Base-by-base conservation (phyloP, 1,284 basidiomycete genomes). In the Ceratobasidium sp. region DNA sequence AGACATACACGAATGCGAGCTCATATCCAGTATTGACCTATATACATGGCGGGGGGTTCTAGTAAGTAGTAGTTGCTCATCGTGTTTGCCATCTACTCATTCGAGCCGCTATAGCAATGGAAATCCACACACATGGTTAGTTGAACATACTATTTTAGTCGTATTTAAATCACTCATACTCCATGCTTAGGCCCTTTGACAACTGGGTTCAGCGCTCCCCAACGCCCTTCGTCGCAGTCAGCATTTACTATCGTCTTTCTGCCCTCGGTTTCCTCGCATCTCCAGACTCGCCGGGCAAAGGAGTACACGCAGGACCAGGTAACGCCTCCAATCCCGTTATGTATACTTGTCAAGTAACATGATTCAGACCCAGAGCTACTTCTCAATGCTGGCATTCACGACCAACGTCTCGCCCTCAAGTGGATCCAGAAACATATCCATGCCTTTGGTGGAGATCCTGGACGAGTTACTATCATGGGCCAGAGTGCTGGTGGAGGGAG, bases 11-110 rank as follows among this genome's bases (percentile, higher is more conserved):
- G 14, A 79, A 77, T n/a, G 75, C 75, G n/a, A 77, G 77, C 43
- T 67, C 45, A 86, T 85, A 88, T 16, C 89, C 88, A 0, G 89
- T 90, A 1, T 79, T 92, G 34, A 84, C 88, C 2, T 91, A 89
- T 76, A 87, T 89, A 43, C 88, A 91, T 74, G 67, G 67, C 28
- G 67, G 67, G 26, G 67, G 67, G 28, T 70, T 46, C 53, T 58
- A 70, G 89, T 89, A 14, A 88, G 89, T 78, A 85, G 85, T 84
- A 53, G 53, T 76, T 71, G 1, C 30, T 64, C 53, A 46, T 6
- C 61, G 58, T 61, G 55, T 57, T 71, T 3, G 12, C 26, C 10
- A 9, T 30, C 18, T 2, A 30, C 50, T 53, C 3, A 53, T 32
- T n/a, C 5, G 18, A 14, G 16, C 12, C 4, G 6, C 21, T 26